A percentile compares a stretch with the other conserved stretches of the same genome.
These are phyloP conservation scores for Solanum acaule DNA, from an alignment of 257 asterid genomes.

Conservation along the genomic window DNA sequence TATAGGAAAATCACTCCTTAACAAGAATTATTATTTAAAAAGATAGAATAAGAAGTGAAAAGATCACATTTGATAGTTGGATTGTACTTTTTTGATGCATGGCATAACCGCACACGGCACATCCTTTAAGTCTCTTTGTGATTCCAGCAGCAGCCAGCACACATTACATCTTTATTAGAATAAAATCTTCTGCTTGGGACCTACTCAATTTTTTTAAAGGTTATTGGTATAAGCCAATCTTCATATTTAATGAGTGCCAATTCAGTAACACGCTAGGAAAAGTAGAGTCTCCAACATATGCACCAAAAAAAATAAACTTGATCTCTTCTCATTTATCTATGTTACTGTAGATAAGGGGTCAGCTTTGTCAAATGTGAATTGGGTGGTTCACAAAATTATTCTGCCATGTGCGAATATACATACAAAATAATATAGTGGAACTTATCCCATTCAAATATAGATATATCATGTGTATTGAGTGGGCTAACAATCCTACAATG, in stretches of 20 bases:
- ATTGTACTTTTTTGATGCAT: background rate
- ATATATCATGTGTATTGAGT: background rate
- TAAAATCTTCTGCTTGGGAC: background rate
- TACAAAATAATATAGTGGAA: background rate
- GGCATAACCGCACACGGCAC: background rate
- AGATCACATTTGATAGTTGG: background rate
- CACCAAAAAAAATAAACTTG: too few species aligned
- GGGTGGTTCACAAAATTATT: background rate
- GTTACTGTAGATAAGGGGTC: background rate
- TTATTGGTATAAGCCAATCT: background rate
- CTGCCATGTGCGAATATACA: background rate
- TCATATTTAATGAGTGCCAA: background rate
- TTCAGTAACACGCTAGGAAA: background rate
- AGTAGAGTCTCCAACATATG: background rate
- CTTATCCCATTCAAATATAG: background rate
- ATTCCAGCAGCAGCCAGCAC: background rate
- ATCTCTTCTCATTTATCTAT: background rate
- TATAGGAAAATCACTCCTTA: background rate
- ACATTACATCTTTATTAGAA: background rate
- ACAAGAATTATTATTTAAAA: background rate
- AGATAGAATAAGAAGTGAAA: background rate
- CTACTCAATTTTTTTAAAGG: background rate
- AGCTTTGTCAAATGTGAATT: background rate
- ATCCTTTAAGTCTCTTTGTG: background rate
- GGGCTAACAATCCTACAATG: background rate